These are phyloP conservation scores for Entomortierella chlamydospora DNA, from an alignment of 192 early-diverging fungal genomes.

Conservation along the genomic window DNA sequence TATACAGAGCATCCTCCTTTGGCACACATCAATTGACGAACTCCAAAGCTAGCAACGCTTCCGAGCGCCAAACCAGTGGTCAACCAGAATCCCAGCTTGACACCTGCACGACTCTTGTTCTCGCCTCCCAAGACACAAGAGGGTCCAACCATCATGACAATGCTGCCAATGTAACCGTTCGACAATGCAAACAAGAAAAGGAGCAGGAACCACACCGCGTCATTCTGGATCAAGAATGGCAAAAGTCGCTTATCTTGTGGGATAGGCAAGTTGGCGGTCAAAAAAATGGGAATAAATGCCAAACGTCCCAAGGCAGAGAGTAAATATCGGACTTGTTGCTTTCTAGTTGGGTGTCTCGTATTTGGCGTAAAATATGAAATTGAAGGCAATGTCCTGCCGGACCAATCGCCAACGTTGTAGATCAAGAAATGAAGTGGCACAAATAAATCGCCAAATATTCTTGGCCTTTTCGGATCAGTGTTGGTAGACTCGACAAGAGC, in stretches of 20 bases:
- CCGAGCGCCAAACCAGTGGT: slow-evolving; percentile 77
- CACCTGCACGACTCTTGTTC: slow-evolving; percentile 72
- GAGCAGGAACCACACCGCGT: slow-evolving; percentile 63
- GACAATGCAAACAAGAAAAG: slow-evolving; percentile 71
- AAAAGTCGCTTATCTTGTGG: slow-evolving; percentile 33
- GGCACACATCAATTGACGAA: slow-evolving; percentile 55
- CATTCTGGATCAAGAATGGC: slow-evolving; percentile 58
- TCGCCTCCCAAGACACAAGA: slow-evolving; percentile 42
- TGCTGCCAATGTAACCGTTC: slow-evolving; percentile 74
- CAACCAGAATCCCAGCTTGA: slow-evolving; percentile 73
- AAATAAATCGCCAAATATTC: slow-evolving; percentile 66
- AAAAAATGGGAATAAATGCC: slow-evolving; percentile 75
- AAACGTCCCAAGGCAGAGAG: slow-evolving; percentile 61
- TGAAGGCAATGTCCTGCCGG: slow-evolving; percentile 67
- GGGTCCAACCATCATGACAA: slow-evolving; percentile 73
- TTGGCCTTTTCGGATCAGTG: slow-evolving; percentile 42
- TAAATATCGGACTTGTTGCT: slow-evolving; percentile 54
- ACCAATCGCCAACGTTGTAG: slow-evolving; percentile 80
- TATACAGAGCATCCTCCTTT: slow-evolving; percentile 31
- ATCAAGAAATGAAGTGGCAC: slow-evolving; percentile 79
- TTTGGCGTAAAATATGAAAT: slow-evolving; percentile 62
- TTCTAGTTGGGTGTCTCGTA: slow-evolving; percentile 56
- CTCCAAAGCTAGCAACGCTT: slow-evolving; percentile 64
- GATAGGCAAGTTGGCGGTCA: slow-evolving; percentile 74
- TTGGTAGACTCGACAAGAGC: slow-evolving; percentile 71